Conservation (phyloP, 306 rosid genomes). For the Leucaena leucocephala region DNA sequence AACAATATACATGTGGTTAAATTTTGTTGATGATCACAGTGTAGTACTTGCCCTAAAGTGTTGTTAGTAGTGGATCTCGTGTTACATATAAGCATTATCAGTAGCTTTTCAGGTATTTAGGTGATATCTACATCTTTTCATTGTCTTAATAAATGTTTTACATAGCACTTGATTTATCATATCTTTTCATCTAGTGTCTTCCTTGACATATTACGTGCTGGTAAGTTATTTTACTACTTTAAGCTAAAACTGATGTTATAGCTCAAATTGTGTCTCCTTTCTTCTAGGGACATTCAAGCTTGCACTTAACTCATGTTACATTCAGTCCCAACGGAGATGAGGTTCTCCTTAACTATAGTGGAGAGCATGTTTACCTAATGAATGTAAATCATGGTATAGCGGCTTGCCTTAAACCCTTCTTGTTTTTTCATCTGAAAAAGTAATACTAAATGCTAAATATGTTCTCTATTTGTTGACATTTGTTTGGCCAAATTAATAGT, state of each 20-base stretch:
- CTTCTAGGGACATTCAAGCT: slow-evolving; percentile 73
- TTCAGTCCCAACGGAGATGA: slow-evolving; percentile 94
- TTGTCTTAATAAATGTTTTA: not conserved
- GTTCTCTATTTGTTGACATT: slow-evolving; percentile 31
- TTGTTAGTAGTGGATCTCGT: slow-evolving; percentile 8
- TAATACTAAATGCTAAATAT: not conserved
- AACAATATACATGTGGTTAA: not conserved
- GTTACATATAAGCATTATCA: slow-evolving; percentile 1
- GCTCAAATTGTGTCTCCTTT: slow-evolving; percentile 30
- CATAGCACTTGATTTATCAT: not conserved
- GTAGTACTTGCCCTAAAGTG: not conserved
- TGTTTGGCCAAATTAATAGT: slow-evolving; percentile 21
- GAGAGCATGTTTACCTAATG: slow-evolving; percentile 95
- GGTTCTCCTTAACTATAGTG: slow-evolving; percentile 98
- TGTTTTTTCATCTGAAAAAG: slow-evolving; percentile 2
- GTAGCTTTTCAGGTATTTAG: not conserved
- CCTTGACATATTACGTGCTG: slow-evolving; percentile 4
- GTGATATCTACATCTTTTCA: not conserved
- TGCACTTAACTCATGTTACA: slow-evolving; percentile 92
- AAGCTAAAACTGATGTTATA: slow-evolving; percentile 15
- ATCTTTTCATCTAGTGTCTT: slow-evolving; percentile 9
- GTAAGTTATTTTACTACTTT: slow-evolving; percentile 17
- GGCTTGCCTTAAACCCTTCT: slow-evolving; percentile 10
- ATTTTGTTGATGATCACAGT: slow-evolving; percentile 1
- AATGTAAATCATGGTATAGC: slow-evolving; percentile 75